Conservation (phyloP, 805 yeast species). For the Candida methanosorbosa region DNA sequence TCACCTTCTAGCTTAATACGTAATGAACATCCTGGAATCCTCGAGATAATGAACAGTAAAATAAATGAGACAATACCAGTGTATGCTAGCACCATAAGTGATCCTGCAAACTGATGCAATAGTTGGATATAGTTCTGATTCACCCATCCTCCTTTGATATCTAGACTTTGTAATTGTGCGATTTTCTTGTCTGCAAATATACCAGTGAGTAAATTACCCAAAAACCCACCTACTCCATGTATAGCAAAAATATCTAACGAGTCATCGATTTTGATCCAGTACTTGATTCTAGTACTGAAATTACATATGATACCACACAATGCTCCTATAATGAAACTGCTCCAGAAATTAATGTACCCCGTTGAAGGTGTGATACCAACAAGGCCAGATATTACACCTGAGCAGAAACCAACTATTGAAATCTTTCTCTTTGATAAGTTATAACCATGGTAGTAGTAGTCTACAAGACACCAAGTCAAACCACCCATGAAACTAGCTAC, state of each 20-base stretch:
- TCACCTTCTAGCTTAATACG: constrained; percentile 73
- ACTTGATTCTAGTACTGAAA: constrained; percentile 75
- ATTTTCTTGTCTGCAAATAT: constrained; percentile 62
- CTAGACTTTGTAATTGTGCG: constrained; percentile 65
- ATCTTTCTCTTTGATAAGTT: constrained; percentile 49
- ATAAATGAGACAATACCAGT: constrained; percentile 60
- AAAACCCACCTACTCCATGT: constrained; percentile 88
- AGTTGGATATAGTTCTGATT: constrained; percentile 79
- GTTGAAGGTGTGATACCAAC: constrained; percentile 95
- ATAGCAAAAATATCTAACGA: constrained; percentile 86
- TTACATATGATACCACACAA: constrained; percentile 74
- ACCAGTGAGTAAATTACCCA: constrained; percentile 76
- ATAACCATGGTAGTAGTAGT: constrained; percentile 48
- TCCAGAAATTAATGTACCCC: constrained; percentile 80
- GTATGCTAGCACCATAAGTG: constrained; percentile 46
- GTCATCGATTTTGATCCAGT: constrained; percentile 70
- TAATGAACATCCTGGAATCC: constrained; percentile 69
- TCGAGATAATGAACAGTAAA: constrained; percentile 47
- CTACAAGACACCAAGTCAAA: constrained; percentile 75
- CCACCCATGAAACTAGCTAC: constrained; percentile 76
- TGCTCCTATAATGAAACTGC: constrained; percentile 70
- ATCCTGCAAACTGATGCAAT: constrained; percentile 49
- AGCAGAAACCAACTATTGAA: constrained; percentile 87
- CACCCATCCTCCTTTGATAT: constrained; percentile 74
- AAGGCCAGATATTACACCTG: constrained; percentile 85